Evolutionary conservation across 371 early-diverging fungal species (phyloP).

Genomic region (Mucor lusitanicus): DNA sequence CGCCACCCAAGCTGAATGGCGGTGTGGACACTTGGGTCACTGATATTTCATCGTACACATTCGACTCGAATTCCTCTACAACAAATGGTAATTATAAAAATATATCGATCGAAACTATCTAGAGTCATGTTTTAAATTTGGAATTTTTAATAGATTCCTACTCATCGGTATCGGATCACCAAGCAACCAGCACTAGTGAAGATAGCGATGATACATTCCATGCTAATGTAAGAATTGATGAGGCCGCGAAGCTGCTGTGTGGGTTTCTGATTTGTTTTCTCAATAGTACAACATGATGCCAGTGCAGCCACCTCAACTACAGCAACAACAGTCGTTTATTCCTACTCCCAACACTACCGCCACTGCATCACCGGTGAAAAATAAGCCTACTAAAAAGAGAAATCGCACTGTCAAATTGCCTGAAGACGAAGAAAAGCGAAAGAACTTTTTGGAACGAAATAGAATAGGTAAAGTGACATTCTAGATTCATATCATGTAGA

Average conservation of each 20-base stretch:
- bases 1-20: background rate
- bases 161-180: constrained; percentile 9
- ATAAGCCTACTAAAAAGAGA: constrained; percentile 1
- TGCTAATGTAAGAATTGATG: background rate
- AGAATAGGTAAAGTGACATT: constrained; percentile 61
- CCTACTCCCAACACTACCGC: background rate
- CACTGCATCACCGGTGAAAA: background rate
- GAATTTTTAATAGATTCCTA: constrained; percentile 6
- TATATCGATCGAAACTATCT: background rate
- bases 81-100: constrained; percentile 1
- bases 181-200: constrained; percentile 5
- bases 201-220: constrained; percentile 7
- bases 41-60: constrained; percentile 10
- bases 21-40: constrained; percentile 7
- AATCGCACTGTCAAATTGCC: constrained; percentile 1
- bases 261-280: background rate
- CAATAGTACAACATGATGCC: background rate
- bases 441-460: constrained; percentile 82
- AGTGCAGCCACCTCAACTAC: background rate
- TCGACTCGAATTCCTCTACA: constrained; percentile 4
- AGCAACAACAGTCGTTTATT: background rate
- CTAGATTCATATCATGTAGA: background rate
- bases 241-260: background rate
- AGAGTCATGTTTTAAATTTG: background rate
- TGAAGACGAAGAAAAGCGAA: constrained; percentile 71